Percentiles rank a stretch among this genome's conserved stretches.
Conservation (phyloP, 495 filamentous ascomycete species). For the Barbatosphaeria neglecta region DNA sequence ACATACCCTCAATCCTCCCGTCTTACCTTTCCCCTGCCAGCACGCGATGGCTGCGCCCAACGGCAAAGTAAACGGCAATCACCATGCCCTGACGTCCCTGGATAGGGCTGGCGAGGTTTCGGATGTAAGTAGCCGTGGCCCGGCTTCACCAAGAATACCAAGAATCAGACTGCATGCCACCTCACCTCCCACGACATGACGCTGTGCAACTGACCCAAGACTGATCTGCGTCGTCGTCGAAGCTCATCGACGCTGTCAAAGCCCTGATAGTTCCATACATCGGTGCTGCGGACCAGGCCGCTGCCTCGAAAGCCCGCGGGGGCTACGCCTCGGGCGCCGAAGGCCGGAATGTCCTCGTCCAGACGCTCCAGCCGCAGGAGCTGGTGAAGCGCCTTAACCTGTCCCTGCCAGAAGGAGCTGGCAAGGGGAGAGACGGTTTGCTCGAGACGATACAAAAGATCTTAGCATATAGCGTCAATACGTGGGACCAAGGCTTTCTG, state of each 20-base stretch:
- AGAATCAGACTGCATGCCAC: too few relatives aligned
- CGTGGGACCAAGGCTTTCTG: conserved; percentile 91
- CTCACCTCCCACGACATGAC: not conserved
- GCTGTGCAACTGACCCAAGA: not conserved
- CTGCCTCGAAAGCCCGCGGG: conserved; percentile 33
- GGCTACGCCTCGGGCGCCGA: conserved; percentile 37
- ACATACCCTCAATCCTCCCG: too few relatives aligned
- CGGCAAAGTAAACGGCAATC: conserved; percentile 10
- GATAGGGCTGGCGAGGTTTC: conserved; percentile 21
- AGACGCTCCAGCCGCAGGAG: conserved; percentile 59
- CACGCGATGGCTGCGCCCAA: not conserved
- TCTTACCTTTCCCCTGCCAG: too few relatives aligned
- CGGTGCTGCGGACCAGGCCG: conserved; percentile 57
- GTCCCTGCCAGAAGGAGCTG: conserved; percentile 48
- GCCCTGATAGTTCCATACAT: conserved; percentile 70
- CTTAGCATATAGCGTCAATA: conserved; percentile 79
- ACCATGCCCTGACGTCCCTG: conserved; percentile 8
- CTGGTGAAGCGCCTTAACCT: conserved; percentile 54
- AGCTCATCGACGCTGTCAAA: conserved; percentile 68
- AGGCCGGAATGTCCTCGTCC: conserved; percentile 53
- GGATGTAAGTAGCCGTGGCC: conserved; percentile 34
- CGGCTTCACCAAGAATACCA: too few relatives aligned
- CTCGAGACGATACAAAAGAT: conserved; percentile 52
- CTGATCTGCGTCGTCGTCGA: not conserved
- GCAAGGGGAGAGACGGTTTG: conserved; percentile 60